Evolutionary conservation across 257 asterid genomes (phyloP).

Genomic region (Coffea eugenioides): DNA sequence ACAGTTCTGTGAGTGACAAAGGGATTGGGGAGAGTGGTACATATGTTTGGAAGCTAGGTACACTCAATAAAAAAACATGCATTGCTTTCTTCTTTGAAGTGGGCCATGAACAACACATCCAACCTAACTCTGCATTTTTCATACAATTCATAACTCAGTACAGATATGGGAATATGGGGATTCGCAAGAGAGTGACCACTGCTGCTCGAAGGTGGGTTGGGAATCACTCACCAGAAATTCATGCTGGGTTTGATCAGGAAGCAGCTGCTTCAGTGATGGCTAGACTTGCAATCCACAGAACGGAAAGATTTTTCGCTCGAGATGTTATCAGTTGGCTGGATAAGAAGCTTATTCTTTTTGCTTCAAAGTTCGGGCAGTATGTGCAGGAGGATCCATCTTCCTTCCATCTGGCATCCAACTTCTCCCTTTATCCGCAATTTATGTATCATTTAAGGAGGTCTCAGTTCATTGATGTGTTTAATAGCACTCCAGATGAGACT

Average conservation of each 20-base stretch:
- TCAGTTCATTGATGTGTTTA: constrained; percentile 80
- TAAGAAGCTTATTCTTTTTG: constrained; percentile 57
- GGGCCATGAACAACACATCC: constrained; percentile 55
- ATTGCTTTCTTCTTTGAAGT: constrained; percentile 84
- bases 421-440: constrained; percentile 88
- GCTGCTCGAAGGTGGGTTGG: constrained; percentile 92
- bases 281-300: constrained; percentile 63
- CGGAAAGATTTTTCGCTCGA: constrained; percentile 35
- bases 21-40: constrained; percentile 85
- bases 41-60: constrained; percentile 68
- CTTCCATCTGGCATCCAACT: constrained; percentile 73
- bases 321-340: constrained; percentile 91
- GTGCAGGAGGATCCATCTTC: constrained; percentile 82
- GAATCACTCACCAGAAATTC: constrained; percentile 67
- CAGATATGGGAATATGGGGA: constrained; percentile 63
- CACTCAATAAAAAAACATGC: constrained; percentile 72
- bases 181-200: constrained; percentile 87
- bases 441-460: constrained; percentile 89
- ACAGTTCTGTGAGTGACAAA: constrained; percentile 57
- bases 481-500: constrained; percentile 86
- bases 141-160: constrained; percentile 78
- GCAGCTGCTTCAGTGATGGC: constrained; percentile 95
- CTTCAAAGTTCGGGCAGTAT: constrained; percentile 86
- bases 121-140: constrained; percentile 73
- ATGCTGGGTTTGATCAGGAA: constrained; percentile 91